phyloP scores from a whole-genome alignment of 257 asterid genomes.

The Fraxinus cuspidata region DNA sequence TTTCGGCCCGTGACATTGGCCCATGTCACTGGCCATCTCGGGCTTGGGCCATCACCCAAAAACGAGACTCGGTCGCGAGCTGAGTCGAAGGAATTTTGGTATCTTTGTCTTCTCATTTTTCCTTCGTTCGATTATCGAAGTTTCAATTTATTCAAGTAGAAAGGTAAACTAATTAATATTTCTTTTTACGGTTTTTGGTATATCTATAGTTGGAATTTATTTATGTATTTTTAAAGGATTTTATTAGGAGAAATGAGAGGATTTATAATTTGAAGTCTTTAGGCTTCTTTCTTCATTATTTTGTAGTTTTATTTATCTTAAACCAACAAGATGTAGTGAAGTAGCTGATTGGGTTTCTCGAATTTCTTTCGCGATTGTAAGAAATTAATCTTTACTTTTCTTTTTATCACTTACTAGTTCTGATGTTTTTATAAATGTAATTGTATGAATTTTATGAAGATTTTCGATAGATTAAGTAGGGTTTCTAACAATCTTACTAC shows the following conservation, averaged over 20 bases:
- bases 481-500: background rate
- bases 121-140: background rate
- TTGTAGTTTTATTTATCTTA: background rate
- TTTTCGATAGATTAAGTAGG: background rate
- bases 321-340: background rate
- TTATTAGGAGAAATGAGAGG: background rate
- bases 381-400: slow-evolving; percentile 5
- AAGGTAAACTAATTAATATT: background rate
- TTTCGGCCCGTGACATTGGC: no score
- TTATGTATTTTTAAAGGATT: background rate
- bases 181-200: background rate
- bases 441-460: background rate
- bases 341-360: background rate
- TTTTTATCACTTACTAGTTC: background rate
- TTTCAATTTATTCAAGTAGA: background rate
- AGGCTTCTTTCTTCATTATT: background rate
- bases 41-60: no score
- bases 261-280: background rate
- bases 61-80: no score
- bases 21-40: no score
- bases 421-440: background rate
- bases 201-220: background rate
- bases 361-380: background rate
- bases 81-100: background rate
- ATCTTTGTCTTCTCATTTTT: background rate